Evolutionary conservation across 805 yeast species (phyloP), one percentile per base, ranked within the genome.

Genomic region (Saccharomyces cerevisiae): DNA sequence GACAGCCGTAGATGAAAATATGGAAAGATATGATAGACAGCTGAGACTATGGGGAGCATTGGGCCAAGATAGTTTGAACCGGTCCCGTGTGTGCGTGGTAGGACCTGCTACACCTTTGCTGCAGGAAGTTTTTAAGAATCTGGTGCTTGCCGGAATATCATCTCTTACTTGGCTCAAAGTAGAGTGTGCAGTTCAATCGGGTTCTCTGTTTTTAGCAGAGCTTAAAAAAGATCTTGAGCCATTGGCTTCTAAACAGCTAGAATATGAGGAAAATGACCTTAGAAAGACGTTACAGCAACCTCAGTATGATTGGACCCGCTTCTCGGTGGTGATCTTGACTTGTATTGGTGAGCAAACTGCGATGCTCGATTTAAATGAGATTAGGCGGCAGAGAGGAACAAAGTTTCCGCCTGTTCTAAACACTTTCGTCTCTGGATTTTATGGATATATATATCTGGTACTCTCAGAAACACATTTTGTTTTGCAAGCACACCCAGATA

Each of bases 11-110:
- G 24, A 36, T 21, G 43, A 36, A 30, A 28, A 11, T n/a, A 64
- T 63, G 61, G 74, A 75, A 50, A 83, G 83, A 57, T 90, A 88
- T 65, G 97, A 91, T 68, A 77, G 99, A 41, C 98, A 92, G 66
- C 72, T 92, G 55, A 78, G 97, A 41, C 72, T 92, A 14, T 92
- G 98, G 98, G 90, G 88, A 1, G 63, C 78, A 0, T 68, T 76
- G 10, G 99, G 97, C 2, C 99, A 92, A 63, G 55, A 67, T 3
- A 72, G 75, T 6, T 73, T 92, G 17, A 80, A 80, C 31, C 62
- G 65, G 1, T 73, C 91, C 0, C 82, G 78, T 53, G 75, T 90
- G 2, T 79, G 89, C 53, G 67, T 89, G 2, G 61, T 89, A 2
- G 80, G 83, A 48, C 80, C 81, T 48, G 82, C 82, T 4, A 73